Percentiles rank a stretch among this genome's conserved stretches.
phyloP scores from a whole-genome alignment of 2,329 filamentous ascomycete genomes.

The Blumeria hordei region DNA sequence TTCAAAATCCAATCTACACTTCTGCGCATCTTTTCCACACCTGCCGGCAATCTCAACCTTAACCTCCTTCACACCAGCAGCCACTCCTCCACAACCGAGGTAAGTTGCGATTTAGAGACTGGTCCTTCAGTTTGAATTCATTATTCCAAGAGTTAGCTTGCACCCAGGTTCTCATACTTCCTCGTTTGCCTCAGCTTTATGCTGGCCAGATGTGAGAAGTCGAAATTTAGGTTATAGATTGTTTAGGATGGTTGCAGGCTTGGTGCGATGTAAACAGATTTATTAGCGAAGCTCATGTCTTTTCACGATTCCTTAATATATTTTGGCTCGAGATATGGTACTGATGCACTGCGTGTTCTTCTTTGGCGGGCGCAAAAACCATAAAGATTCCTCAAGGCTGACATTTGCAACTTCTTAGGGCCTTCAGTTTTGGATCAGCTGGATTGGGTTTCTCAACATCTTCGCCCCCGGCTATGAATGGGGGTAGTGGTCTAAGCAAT shows the following conservation, averaged over 20 bases:
- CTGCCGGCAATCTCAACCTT: constrained; percentile 34
- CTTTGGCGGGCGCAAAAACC: background rate
- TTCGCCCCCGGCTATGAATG: constrained; percentile 37
- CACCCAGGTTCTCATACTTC: no score
- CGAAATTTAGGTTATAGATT: no score
- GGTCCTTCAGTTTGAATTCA: no score
- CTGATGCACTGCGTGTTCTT: no score
- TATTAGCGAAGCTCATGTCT: no score
- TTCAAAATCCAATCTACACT: constrained; percentile 19
- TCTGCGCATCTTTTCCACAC: constrained; percentile 18
- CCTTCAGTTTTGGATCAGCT: constrained; percentile 12
- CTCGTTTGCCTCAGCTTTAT: no score
- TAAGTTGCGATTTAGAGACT: constrained; percentile 15
- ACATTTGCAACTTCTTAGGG: constrained; percentile 7
- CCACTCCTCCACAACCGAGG: constrained; percentile 25
- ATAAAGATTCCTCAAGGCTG: constrained; percentile 5
- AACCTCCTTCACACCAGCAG: constrained; percentile 26
- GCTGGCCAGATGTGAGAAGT: no score
- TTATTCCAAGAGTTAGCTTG: no score
- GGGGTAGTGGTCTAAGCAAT: constrained; percentile 30
- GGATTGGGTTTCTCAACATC: constrained; percentile 33
- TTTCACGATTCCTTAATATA: no score
- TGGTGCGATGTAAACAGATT: no score
- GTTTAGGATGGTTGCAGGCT: no score
- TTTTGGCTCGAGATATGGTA: no score